These are phyloP conservation scores for Domatiomyces catenatus DNA, from an alignment of 2,329 filamentous ascomycete species.

Conservation along the genomic window DNA sequence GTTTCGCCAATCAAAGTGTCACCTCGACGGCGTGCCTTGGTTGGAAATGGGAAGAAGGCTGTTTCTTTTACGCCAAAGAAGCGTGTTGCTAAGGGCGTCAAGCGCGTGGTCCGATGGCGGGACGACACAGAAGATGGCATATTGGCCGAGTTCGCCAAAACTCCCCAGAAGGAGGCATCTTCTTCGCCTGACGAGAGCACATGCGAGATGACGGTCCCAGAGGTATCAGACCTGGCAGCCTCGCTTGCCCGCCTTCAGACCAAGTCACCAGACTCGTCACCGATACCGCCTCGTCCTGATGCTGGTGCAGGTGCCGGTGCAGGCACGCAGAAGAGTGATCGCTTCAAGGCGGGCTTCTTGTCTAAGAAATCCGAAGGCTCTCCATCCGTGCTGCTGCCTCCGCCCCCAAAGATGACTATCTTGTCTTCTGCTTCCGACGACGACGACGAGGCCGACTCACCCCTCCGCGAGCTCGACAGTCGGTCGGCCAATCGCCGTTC, in stretches of 20 bases:
- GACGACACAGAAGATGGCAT: conserved; percentile 78
- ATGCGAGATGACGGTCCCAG: conserved; percentile 34
- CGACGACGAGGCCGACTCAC: conserved; percentile 38
- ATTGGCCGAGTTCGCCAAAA: conserved; percentile 81
- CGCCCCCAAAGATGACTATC: conserved; percentile 40
- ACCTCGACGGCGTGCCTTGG: conserved; percentile 62
- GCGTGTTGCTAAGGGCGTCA: conserved; percentile 47
- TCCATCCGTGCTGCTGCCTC: conserved; percentile 34
- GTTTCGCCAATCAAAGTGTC: conserved; percentile 58
- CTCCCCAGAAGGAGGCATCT: conserved; percentile 49
- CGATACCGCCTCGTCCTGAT: conserved; percentile 40
- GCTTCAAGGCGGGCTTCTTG: conserved; percentile 82
- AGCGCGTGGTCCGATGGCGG: conserved; percentile 77
- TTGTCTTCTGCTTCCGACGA: conserved; percentile 41
- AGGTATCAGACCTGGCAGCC: conserved; percentile 38
- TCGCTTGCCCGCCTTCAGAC: conserved; percentile 21
- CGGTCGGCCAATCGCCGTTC: conserved; percentile 35
- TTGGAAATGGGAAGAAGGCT: conserved; percentile 47
- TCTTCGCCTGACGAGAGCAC: conserved; percentile 33
- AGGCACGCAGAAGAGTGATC: conserved; percentile 50
- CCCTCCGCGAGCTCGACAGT: conserved; percentile 38
- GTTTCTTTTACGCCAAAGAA: conserved; percentile 72
- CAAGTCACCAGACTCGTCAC: conserved; percentile 37
- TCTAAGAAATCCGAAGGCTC: conserved; percentile 53
- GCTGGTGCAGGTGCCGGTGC: conserved; percentile 40